Evolutionary conservation across 192 early-diverging fungal genomes (phyloP).

Genomic region (Chytriomyces confervae): DNA sequence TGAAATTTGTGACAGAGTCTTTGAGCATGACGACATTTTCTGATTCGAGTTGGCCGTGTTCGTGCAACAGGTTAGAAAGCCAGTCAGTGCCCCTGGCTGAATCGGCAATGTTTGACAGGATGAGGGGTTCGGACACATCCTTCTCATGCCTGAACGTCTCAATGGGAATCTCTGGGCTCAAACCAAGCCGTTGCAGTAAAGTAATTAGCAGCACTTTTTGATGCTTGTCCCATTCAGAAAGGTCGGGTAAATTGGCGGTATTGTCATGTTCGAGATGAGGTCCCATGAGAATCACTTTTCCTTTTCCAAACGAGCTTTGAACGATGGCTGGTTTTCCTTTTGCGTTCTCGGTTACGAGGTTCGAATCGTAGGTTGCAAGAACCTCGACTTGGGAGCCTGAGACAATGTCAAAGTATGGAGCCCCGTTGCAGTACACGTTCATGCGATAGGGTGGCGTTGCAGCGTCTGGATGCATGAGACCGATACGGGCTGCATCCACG

Average conservation of each 20-base stretch:
- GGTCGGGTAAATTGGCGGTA: conserved; percentile 44
- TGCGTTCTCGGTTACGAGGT: neutral
- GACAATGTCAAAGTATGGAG: conserved; percentile 51
- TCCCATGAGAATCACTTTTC: conserved; percentile 75
- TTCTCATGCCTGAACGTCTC: neutral
- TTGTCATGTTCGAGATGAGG: conserved; percentile 85
- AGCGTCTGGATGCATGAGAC: neutral
- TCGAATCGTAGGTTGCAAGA: conserved; percentile 49
- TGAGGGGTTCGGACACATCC: conserved; percentile 8
- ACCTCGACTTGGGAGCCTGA: neutral
- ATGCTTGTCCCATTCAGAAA: conserved; percentile 49
- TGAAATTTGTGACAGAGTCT: conserved; percentile 38
- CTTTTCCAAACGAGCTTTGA: conserved; percentile 67
- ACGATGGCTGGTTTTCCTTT: conserved; percentile 62
- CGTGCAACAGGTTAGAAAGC: neutral
- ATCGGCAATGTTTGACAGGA: neutral
- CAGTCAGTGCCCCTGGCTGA: neutral
- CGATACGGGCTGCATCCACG: neutral
- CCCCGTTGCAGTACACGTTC: conserved; percentile 55
- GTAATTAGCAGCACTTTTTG: conserved; percentile 46
- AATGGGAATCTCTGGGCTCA: conserved; percentile 50
- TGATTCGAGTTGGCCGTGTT: neutral
- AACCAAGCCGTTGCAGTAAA: conserved; percentile 68
- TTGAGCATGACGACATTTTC: conserved; percentile 13
- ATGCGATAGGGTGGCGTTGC: neutral